These are phyloP conservation scores for Mucor ambiguus DNA, from an alignment of 371 early-diverging fungal species.

Conservation along the genomic window DNA sequence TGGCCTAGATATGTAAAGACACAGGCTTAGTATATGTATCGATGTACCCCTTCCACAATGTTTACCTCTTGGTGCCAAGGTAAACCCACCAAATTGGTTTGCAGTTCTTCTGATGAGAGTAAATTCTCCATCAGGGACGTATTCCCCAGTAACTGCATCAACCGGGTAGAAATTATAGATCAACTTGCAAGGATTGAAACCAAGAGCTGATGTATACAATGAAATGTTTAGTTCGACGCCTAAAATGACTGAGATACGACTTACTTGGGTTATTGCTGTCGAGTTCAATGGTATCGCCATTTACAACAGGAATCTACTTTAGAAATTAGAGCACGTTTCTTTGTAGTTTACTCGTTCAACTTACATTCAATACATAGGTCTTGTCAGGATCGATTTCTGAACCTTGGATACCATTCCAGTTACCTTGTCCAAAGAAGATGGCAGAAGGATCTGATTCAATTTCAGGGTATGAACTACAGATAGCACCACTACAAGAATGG, in stretches of 20 bases:
- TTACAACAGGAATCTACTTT: constrained; percentile 23
- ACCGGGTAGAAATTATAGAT: constrained; percentile 34
- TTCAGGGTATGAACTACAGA: background rate
- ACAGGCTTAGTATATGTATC: background rate
- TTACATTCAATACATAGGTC: constrained; percentile 26
- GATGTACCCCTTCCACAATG: background rate
- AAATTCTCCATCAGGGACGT: constrained; percentile 8
- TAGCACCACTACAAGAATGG: constrained; percentile 9
- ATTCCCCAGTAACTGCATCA: constrained; percentile 15
- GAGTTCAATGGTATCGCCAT: constrained; percentile 15
- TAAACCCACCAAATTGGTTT: constrained; percentile 21
- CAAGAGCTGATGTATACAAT: background rate
- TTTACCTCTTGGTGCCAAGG: constrained; percentile 30
- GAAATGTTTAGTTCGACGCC: background rate
- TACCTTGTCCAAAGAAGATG: constrained; percentile 17
- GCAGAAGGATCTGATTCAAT: background rate
- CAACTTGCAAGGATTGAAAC: constrained; percentile 8
- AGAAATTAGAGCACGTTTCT: background rate
- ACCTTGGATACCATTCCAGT: constrained; percentile 26
- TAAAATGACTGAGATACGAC: background rate
- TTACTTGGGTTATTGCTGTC: constrained; percentile 8
- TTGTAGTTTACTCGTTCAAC: background rate
- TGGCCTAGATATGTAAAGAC: background rate
- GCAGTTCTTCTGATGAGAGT: constrained; percentile 19
- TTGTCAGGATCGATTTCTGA: background rate